A percentile compares a stretch with the other conserved stretches of the same genome.
Conservation (phyloP, 2,329 filamentous ascomycete species). For the Stagonosporopsis rhizophila region DNA sequence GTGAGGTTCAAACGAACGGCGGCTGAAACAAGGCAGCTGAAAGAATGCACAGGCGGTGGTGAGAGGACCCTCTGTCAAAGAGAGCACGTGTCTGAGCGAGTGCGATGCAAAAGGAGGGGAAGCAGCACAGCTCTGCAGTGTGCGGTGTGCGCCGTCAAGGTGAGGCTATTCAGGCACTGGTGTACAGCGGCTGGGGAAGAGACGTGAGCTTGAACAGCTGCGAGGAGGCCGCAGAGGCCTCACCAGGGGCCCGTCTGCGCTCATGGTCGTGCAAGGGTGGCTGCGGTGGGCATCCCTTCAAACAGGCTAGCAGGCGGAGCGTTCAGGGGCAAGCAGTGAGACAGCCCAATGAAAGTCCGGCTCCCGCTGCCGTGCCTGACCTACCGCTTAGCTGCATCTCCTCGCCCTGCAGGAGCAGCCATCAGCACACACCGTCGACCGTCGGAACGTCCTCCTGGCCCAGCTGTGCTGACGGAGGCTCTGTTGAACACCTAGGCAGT, state of each 20-base stretch:
- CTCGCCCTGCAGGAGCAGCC: constrained; percentile 30
- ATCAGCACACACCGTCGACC: constrained; percentile 11
- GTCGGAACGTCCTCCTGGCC: constrained; percentile 8
- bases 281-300: constrained; percentile 27
- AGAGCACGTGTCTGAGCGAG: constrained; percentile 27
- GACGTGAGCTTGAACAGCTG: constrained; percentile 34
- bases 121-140: constrained; percentile 49
- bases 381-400: constrained; percentile 21
- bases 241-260: constrained; percentile 28
- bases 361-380: constrained; percentile 22
- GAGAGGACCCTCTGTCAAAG: constrained; percentile 47
- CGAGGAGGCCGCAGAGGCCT: constrained; percentile 30
- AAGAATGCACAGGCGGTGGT: constrained; percentile 31
- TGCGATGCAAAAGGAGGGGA: constrained; percentile 38
- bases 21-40: constrained; percentile 23
- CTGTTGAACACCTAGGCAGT: constrained; percentile 3
- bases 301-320: constrained; percentile 30
- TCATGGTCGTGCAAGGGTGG: constrained; percentile 37
- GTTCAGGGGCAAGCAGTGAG: constrained; percentile 33
- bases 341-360: constrained; percentile 26
- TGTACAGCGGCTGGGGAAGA: constrained; percentile 38
- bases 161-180: constrained; percentile 43
- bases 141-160: constrained; percentile 28
- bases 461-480: constrained; percentile 5
- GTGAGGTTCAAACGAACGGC: constrained; percentile 18